Evolutionary conservation across 2,329 filamentous ascomycete species (phyloP).

Genomic region (Zymoseptoria pseudotritici): DNA sequence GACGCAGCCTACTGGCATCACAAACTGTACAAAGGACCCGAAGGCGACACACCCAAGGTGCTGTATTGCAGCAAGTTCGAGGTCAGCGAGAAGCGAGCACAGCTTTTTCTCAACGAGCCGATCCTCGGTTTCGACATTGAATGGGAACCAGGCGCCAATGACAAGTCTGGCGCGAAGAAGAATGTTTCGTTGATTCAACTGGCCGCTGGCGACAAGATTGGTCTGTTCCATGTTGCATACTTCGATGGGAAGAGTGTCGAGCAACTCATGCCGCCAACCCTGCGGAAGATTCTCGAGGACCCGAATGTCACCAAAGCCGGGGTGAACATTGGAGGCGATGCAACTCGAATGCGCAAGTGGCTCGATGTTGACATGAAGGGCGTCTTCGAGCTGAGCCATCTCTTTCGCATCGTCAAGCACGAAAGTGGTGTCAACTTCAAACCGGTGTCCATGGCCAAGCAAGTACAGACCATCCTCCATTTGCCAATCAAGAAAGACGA

Average conservation of each 20-base stretch:
- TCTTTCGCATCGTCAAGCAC: constrained; percentile 70
- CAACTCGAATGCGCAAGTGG: constrained; percentile 57
- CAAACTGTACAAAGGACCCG: constrained; percentile 58
- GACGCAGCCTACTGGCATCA: constrained; percentile 53
- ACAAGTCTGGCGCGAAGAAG: constrained; percentile 40
- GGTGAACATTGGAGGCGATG: constrained; percentile 63
- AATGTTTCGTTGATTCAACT: constrained; percentile 80
- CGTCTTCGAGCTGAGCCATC: constrained; percentile 72
- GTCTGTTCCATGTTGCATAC: constrained; percentile 70
- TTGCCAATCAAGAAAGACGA: constrained; percentile 70
- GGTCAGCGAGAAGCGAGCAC: constrained; percentile 58
- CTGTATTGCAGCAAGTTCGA: constrained; percentile 68
- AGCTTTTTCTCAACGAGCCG: constrained; percentile 60
- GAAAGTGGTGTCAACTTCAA: constrained; percentile 54
- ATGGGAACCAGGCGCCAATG: constrained; percentile 54
- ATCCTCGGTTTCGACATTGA: constrained; percentile 87
- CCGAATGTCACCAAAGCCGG: constrained; percentile 64
- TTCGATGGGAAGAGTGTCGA: constrained; percentile 34
- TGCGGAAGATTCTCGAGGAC: constrained; percentile 67
- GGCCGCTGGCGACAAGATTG: constrained; percentile 68
- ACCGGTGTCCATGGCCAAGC: constrained; percentile 58
- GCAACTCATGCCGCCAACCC: constrained; percentile 61
- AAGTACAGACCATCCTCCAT: constrained; percentile 63
- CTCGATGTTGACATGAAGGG: constrained; percentile 59
- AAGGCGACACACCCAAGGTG: constrained; percentile 59